Base-by-base conservation (phyloP, 371 early-diverging fungal species). In the Actinomortierella wolfii region DNA sequence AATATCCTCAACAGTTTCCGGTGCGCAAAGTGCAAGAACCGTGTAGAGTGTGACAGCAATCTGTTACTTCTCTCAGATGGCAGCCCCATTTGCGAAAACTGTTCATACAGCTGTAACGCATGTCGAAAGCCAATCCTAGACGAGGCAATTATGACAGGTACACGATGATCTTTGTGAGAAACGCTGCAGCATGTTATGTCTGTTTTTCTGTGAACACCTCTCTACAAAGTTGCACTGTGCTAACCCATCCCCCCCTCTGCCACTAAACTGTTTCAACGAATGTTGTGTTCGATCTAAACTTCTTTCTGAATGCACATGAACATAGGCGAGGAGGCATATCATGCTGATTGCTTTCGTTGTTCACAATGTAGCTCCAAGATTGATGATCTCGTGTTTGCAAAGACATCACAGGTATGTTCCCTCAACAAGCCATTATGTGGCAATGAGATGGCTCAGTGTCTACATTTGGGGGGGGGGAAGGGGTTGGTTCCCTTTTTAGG, bases 111-210 rank as follows among this genome's bases (percentile, higher is more conserved):
- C 60, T 95, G 95, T 73, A 84, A 87, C 62, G 78, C 86, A 24
- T 95, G 95, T 76, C 82, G 80, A 52, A 79, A 89, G 59, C 89
- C 91, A 15, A 95, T 95, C 52, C 86, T 86, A 20, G 94, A 93
- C 61, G 94, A 94, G 70, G 94, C 94, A 45, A 91, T 94, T 52
- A 91, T 92, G 80, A 95, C 94, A 44, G 91, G 90, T 83, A 76
- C 61, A 34, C 34, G 7, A 34, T 11, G 4, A 6, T 34, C 11
- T 34, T n/a, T n/a, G n/a, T n/a, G n/a, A n/a, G n/a, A n/a, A n/a
- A n/a, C n/a, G n/a, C n/a, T n/a, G n/a, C n/a, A n/a, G n/a, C n/a
- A n/a, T n/a, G n/a, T n/a, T n/a, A n/a, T n/a, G n/a, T n/a, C n/a
- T n/a, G n/a, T n/a, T n/a, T n/a, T n/a, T n/a, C n/a, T n/a, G n/a